Evolutionary conservation across 2,329 filamentous ascomycete species (phyloP), one percentile per base, ranked within the genome.

Genomic region (Venturia effusa): DNA sequence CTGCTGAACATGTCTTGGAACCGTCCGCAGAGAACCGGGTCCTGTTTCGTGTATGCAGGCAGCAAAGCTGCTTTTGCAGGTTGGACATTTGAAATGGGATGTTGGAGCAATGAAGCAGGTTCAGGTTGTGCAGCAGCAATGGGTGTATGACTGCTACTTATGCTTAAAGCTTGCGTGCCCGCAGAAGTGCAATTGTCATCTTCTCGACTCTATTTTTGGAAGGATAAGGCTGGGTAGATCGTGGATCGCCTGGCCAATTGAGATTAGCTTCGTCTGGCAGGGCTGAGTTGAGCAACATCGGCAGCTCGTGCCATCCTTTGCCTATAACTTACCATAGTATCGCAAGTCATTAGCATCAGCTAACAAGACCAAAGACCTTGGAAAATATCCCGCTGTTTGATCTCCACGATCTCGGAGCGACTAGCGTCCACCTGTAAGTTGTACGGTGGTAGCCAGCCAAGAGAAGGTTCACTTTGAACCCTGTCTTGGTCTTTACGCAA

Each of bases 1-100:
- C n/a, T 62, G 39, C 24, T 45, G 24, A 62, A 34, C n/a, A 24
- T 62, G 51, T 62, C 61, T 45, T 40, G 61, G 17, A 30, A 48
- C 39, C 41, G n/a, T 24, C 61, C 24, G 61, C 61, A 62, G 24
- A 27, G 51, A 8, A 51, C 24, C 37, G 61, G 17, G n/a, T 37
- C 61, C 13, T 54, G 13, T 24, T 24, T 43, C n/a, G 61, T 57
- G 19, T 17, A 51, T 30, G n/a, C n/a, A 4, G 61, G 34, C 17
- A 62, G 5, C n/a, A 41, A 62, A 39, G 41, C 15, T 11, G n/a
- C 27, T 24, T 62, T 62, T 11, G n/a, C 40, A 40, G 57, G 27
- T 11, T 34, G 27, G 15, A 10, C 34, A 17, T 34, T 32, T 19
- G 15, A 17, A 55, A 15, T 17, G n/a, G 13, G 48, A n/a, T n/a